phyloP scores from a whole-genome alignment of 2,329 filamentous ascomycete species.

The Colletotrichum aenigma region DNA sequence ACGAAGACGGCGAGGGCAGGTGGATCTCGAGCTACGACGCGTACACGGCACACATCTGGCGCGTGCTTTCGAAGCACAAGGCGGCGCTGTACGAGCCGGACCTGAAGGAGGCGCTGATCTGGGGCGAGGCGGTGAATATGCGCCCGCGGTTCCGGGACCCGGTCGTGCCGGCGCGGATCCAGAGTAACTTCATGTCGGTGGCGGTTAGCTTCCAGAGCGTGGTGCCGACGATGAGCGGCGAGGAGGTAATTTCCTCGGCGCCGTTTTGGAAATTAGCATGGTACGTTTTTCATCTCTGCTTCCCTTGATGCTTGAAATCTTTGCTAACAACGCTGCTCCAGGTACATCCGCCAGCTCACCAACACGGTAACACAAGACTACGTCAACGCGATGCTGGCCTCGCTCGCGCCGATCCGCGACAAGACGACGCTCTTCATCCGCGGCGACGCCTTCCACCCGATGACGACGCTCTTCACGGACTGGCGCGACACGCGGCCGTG shows the following conservation, averaged over 20 bases:
- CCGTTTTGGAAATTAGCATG: slow-evolving; percentile 36
- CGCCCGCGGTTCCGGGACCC: slow-evolving; percentile 37
- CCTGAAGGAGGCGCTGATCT: slow-evolving; percentile 29
- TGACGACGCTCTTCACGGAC: slow-evolving; percentile 38
- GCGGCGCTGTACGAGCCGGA: slow-evolving; percentile 36
- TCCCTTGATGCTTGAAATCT: rapidly evolving
- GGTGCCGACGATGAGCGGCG: slow-evolving; percentile 30
- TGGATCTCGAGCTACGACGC: slow-evolving; percentile 53
- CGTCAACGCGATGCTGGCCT: slow-evolving; percentile 31
- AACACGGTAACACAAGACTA: slow-evolving; percentile 34
- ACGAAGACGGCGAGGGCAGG: slow-evolving; percentile 29
- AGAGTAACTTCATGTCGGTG: slow-evolving; percentile 37
- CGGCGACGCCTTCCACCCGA: slow-evolving; percentile 36
- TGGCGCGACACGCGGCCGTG: slow-evolving; percentile 34
- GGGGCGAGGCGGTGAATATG: slow-evolving; percentile 44
- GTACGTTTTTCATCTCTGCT: slow-evolving; percentile 23
- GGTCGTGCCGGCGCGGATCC: slow-evolving; percentile 33
- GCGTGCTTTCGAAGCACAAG: slow-evolving; percentile 37
- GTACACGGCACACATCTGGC: slow-evolving; percentile 44
- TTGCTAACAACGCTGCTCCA: slow-evolving; percentile 6
- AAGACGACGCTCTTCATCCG: slow-evolving; percentile 37
- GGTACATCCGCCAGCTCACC: slow-evolving; percentile 29
- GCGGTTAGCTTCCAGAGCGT: slow-evolving; percentile 28
- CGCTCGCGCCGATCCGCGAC: slow-evolving; percentile 38
- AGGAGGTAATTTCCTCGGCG: slow-evolving; percentile 37